Evolutionary conservation across 495 filamentous ascomycete species (phyloP), one percentile per base, ranked within the genome.

Genomic region (Talaromyces adpressus): DNA sequence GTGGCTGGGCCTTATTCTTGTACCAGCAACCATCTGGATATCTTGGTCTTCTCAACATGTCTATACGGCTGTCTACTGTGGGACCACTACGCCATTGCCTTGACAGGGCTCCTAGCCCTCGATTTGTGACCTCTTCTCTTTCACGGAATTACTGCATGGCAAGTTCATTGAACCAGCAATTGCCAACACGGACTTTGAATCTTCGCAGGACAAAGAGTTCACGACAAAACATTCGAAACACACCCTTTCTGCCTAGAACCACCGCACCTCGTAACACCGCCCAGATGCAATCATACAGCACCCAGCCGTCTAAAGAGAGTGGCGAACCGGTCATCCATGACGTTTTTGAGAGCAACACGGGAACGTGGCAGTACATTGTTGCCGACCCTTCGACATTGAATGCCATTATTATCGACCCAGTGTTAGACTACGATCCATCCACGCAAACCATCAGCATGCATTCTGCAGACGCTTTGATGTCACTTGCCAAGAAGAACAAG

Each of bases 281-380:
- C 20, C 52, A n/a, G 27, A 56, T 56, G 52, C 52, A 56, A 29
- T 20, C 52, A 25, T 56, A 56, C 27, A 56, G 52, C 22, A 27
- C 52, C 12, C 52, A 27, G 23, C 23, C 52, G 12, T 56, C 52
- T 16, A 14, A 14, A 6, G 23, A 25, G 0, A 16, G 22, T 8
- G 30, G n/a, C n/a, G 56, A 77, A 54, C 75, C 79, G n/a, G 76
- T 70, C 1, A 73, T 84, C 25, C 73, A 82, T 68, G 59, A 63
- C 49, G 23, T 78, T 7, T 82, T 78, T 64, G 81, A 85, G 56
- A 25, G 62, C 0, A 65, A 64, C 9, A 82, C 82, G 0, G 70
- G 75, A n/a, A 87, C 85, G 52, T 87, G 82, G 82, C 85, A 87
- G 64, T 87, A 86, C 66, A 67, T 88, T n/a, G 76, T 87, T 3